Evolutionary conservation across 345 rosid species (phyloP).

Genomic region (Moricandia moricandioides): DNA sequence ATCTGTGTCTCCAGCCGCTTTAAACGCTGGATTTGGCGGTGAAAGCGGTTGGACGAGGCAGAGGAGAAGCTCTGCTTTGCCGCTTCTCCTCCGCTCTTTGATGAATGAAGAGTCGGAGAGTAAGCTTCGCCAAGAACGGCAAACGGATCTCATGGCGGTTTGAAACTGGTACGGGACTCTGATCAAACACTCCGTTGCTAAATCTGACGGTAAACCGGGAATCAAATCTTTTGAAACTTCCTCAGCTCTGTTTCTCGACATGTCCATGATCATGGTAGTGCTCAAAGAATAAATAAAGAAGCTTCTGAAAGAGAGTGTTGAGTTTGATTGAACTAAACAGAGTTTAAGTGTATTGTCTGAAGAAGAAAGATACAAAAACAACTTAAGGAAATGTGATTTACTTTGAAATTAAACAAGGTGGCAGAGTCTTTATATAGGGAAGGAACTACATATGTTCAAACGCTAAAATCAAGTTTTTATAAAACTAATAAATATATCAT

Average conservation of each 20-base stretch:
- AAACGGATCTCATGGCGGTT: constrained; percentile 45
- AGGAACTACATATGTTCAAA: background rate
- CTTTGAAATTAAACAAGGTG: background rate
- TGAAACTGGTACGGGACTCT: constrained; percentile 54
- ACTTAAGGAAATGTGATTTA: background rate
- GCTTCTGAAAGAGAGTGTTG: background rate
- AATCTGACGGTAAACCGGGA: constrained; percentile 51
- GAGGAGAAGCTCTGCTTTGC: constrained; percentile 48
- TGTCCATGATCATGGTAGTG: background rate
- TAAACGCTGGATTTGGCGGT: background rate
- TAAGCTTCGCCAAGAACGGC: constrained; percentile 43
- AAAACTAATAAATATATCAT: no score
- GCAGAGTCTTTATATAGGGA: constrained; percentile 15
- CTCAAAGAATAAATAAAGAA: background rate
- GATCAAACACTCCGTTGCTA: constrained; percentile 48
- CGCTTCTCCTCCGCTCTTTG: constrained; percentile 34
- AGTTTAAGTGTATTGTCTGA: background rate
- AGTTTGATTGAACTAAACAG: background rate
- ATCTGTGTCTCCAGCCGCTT: constrained; percentile 9
- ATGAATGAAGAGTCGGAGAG: constrained; percentile 41
- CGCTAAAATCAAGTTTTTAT: no score
- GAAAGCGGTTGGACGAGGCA: constrained; percentile 48
- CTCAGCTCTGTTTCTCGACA: background rate
- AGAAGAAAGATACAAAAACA: background rate
- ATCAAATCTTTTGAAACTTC: constrained; percentile 31